A percentile compares a stretch with the other conserved stretches of the same genome.
phyloP scores from a whole-genome alignment of 768 basidiomycete species.

The Pleurotus platypus region DNA sequence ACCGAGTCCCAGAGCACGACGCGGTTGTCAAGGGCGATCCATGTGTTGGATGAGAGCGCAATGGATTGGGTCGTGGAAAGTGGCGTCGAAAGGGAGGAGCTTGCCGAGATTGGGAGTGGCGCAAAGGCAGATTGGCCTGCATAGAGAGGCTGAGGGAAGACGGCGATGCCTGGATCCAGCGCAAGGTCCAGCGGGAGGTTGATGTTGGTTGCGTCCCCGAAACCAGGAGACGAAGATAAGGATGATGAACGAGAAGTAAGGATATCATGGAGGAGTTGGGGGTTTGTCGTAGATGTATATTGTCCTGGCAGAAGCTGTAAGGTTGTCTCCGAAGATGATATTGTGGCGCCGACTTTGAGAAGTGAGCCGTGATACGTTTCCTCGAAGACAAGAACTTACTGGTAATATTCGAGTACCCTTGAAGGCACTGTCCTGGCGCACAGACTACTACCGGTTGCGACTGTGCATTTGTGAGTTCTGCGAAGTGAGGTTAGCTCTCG shows the following conservation, averaged over 20 bases:
- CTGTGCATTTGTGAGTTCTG: slow-evolving; percentile 13
- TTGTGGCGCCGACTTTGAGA: slow-evolving; percentile 49
- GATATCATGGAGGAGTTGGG: slow-evolving; percentile 52
- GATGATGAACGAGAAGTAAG: slow-evolving; percentile 52
- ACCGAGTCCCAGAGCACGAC: slow-evolving; percentile 61
- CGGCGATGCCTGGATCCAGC: slow-evolving; percentile 39
- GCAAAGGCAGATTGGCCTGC: slow-evolving; percentile 50
- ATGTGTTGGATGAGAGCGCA: slow-evolving; percentile 51
- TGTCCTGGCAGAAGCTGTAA: slow-evolving; percentile 59
- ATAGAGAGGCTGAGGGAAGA: slow-evolving; percentile 50
- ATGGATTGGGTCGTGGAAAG: slow-evolving; percentile 45
- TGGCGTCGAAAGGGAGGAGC: slow-evolving; percentile 35
- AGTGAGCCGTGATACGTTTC: neutral
- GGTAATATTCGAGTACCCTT: slow-evolving; percentile 61
- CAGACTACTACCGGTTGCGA: slow-evolving; percentile 45
- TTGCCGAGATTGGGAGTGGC: slow-evolving; percentile 37
- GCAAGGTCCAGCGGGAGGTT: no score
- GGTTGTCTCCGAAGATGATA: slow-evolving; percentile 47
- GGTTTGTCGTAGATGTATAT: slow-evolving; percentile 56
- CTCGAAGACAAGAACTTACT: slow-evolving; percentile 22
- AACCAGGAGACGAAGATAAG: slow-evolving; percentile 49
- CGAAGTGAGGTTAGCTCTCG: neutral
- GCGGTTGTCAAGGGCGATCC: slow-evolving; percentile 51
- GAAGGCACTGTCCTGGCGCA: slow-evolving; percentile 69
- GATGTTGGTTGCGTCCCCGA: slow-evolving; percentile 39